These are phyloP conservation scores for Tardiomyces blankii DNA, from an alignment of 1,139 yeast species.

Conservation along the genomic window DNA sequence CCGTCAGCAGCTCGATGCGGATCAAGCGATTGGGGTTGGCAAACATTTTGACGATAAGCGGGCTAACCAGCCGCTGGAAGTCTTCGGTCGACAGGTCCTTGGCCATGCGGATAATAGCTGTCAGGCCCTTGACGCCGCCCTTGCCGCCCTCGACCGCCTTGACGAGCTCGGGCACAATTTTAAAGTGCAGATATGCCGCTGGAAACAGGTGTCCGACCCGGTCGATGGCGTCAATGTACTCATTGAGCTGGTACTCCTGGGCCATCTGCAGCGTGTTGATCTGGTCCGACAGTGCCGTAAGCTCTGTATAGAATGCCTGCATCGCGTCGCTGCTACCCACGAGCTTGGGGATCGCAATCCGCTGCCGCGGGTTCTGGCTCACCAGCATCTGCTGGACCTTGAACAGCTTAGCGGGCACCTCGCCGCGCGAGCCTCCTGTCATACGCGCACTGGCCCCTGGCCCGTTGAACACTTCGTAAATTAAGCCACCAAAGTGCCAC, in stretches of 20 bases:
- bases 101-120: conserved; percentile 26
- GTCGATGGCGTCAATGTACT: conserved; percentile 32
- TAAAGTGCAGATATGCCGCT: conserved; percentile 48
- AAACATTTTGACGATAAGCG: conserved; percentile 54
- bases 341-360: conserved; percentile 43
- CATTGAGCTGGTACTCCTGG: conserved; percentile 39
- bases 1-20: conserved; percentile 55
- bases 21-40: conserved; percentile 64
- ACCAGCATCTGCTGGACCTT: not conserved
- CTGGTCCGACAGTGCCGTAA: conserved; percentile 39
- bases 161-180: conserved; percentile 17
- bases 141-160: conserved; percentile 7
- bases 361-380: conserved; percentile 16
- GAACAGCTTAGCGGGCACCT: conserved; percentile 3
- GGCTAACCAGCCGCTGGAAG: conserved; percentile 43
- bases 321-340: conserved; percentile 20
- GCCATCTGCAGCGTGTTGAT: conserved; percentile 44
- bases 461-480: conserved; percentile 37
- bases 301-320: conserved; percentile 31
- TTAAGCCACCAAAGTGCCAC: conserved; percentile 48
- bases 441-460: not conserved
- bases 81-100: conserved; percentile 29
- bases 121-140: conserved; percentile 16
- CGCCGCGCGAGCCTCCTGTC: conserved; percentile 5
- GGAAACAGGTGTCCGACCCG: conserved; percentile 31